Base-by-base conservation (phyloP, 2,329 filamentous ascomycete genomes). In the Cytospora schulzeri region DNA sequence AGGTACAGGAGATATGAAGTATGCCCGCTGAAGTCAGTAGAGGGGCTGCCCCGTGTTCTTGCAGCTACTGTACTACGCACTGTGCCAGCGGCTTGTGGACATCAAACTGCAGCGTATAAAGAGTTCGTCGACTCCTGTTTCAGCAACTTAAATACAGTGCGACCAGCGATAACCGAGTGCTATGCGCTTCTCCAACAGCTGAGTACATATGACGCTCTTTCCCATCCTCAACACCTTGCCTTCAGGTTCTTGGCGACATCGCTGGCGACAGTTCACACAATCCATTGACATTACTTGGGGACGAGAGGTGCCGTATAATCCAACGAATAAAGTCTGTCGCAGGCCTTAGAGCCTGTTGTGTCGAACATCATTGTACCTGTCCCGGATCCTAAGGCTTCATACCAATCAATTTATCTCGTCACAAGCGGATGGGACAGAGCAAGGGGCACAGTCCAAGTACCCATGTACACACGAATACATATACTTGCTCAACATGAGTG, bases 401-500 rank as follows among this genome's bases (percentile, higher is more conserved):
- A 22, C 22, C 41, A 2, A 33, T 51, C 57, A 51, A 28, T 24
- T 12, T 28, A 17, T n/a, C 41, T 24, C 22, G 50, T 35, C 59
- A 45, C 59, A 8, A 53, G 28, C 59, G 52, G 52, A 35, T 53
- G 33, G 35, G 52, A 28, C 52, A 55, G 48, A 53, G 48, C 33
- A 41, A 50, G 38, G 38, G 55, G 31, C 52, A 50, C 52, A 35
- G 28, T 19, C 33, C 35, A 17, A 33, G 29, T 28, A 35, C 28
- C 31, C 12, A 35, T 38, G 56, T 29, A 24, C 19, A n/a, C 28
- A 38, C 50, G 22, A 22, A 31, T 38, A 56, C 29, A 48, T 22
- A 53, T 35, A 7, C n/a, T 24, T 61, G 57, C 57, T 68, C 72
- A 76, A 58, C 67, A 96, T 96, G 92, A 94, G 91, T 75, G 88